phyloP scores from a whole-genome alignment of 495 filamentous ascomycete genomes.

The Bombardia bombarda region DNA sequence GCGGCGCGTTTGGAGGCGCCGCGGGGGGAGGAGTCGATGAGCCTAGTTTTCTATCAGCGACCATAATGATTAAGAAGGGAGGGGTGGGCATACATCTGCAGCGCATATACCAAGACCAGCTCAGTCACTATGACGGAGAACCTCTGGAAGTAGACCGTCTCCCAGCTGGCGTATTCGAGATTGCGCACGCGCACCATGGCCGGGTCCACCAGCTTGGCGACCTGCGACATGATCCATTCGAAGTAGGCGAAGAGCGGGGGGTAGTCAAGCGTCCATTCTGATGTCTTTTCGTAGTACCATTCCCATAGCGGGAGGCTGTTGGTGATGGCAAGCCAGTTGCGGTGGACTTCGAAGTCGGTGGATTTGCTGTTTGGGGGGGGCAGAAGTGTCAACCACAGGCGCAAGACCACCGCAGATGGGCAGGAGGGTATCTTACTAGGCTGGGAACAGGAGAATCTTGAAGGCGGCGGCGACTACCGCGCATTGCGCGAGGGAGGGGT shows the following conservation, averaged over 20 bases:
- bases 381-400: neutral
- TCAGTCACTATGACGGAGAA: conserved; percentile 82
- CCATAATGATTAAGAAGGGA: too few species aligned
- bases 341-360: conserved; percentile 98
- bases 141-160: conserved; percentile 89
- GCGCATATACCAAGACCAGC: conserved; percentile 73
- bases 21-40: conserved; percentile 55
- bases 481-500: conserved; percentile 65
- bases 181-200: conserved; percentile 76
- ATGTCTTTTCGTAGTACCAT: conserved; percentile 96
- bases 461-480: conserved; percentile 81
- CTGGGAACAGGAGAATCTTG: conserved; percentile 89
- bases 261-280: conserved; percentile 98
- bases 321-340: conserved; percentile 95
- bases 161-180: conserved; percentile 78
- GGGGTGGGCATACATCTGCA: conserved; percentile 52
- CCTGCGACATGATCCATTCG: conserved; percentile 86
- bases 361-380: conserved; percentile 62
- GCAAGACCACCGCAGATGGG: neutral
- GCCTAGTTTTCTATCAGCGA: conserved; percentile 40
- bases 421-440: conserved; percentile 63
- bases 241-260: conserved; percentile 96
- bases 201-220: conserved; percentile 67
- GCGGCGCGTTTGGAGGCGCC: conserved; percentile 61
- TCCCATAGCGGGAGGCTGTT: conserved; percentile 77